These are phyloP conservation scores for Tillandsia leiboldiana DNA, from an alignment of 176 grass and related monocot genomes.

Conservation along the genomic window DNA sequence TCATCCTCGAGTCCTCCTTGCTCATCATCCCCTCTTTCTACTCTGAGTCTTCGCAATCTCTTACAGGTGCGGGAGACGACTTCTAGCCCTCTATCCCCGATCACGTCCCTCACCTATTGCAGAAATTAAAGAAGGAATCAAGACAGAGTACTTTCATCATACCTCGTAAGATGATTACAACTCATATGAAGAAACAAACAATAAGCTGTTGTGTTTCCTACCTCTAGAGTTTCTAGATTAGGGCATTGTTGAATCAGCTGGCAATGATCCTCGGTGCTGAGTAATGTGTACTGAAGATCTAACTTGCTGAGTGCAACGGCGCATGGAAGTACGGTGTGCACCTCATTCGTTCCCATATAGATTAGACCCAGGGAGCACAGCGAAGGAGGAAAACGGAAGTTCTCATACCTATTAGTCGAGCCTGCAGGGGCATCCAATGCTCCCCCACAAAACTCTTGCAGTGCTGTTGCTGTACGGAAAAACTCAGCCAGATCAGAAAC, in stretches of 20 bases:
- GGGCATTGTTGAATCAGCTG: slow-evolving; percentile 85
- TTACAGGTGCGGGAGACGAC: slow-evolving; percentile 84
- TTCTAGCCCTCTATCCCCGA: slow-evolving; percentile 77
- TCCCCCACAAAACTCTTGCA: slow-evolving; percentile 78
- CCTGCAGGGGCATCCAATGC: slow-evolving; percentile 51
- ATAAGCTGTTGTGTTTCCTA: slow-evolving; percentile 23
- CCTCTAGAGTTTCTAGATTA: slow-evolving; percentile 82
- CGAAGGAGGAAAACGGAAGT: slow-evolving; percentile 53
- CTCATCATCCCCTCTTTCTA: slow-evolving; percentile 89
- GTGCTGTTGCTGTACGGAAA: slow-evolving; percentile 40
- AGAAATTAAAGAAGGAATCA: not conserved
- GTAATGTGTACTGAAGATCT: slow-evolving; percentile 80
- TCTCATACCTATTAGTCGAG: slow-evolving; percentile 35
- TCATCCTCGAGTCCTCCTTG: slow-evolving; percentile 76
- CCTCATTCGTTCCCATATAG: slow-evolving; percentile 63
- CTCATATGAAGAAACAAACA: slow-evolving; percentile 4
- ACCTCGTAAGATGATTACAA: not conserved
- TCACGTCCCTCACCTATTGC: slow-evolving; percentile 78
- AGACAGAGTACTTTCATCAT: not conserved
- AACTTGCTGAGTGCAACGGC: slow-evolving; percentile 62
- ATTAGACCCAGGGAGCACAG: slow-evolving; percentile 42
- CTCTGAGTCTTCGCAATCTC: slow-evolving; percentile 78
- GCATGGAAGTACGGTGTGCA: slow-evolving; percentile 78
- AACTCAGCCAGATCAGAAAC: slow-evolving; percentile 37
- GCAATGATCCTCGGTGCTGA: slow-evolving; percentile 83